Evolutionary conservation across 495 filamentous ascomycete species (phyloP).

Genomic region (Trichocladium uniseriatum): DNA sequence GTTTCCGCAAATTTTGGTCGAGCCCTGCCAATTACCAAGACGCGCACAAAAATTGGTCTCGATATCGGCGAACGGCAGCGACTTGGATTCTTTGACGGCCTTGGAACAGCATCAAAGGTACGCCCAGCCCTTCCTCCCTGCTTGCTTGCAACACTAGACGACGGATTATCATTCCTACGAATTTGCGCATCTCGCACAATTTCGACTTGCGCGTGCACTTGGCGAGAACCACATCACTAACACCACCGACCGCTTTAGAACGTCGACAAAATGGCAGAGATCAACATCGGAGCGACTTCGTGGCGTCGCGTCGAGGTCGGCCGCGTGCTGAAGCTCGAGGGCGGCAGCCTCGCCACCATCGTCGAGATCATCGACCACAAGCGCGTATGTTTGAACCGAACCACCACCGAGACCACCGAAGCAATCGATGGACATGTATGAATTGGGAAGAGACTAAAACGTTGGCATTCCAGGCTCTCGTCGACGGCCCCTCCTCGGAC

Average conservation of each 20-base stretch:
- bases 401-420: conserved; percentile 1
- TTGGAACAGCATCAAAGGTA: conserved; percentile 29
- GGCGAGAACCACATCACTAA: conserved; percentile 17
- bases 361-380: conserved; percentile 99
- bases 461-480: conserved; percentile 60
- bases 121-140: conserved; percentile 14
- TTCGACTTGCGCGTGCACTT: conserved; percentile 5
- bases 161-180: conserved; percentile 4
- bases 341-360: conserved; percentile 80
- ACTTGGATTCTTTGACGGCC: conserved; percentile 31
- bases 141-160: conserved; percentile 7
- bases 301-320: conserved; percentile 96
- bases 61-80: conserved; percentile 28
- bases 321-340: conserved; percentile 71
- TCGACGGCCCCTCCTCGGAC: conserved; percentile 83
- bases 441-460: conserved; percentile 23
- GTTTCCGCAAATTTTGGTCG: conserved; percentile 27
- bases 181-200: conserved; percentile 13
- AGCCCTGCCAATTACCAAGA: conserved; percentile 31
- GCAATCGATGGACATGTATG: conserved; percentile 4
- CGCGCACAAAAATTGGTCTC: conserved; percentile 31
- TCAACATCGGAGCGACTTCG: conserved; percentile 27
- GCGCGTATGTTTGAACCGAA: conserved; percentile 63
- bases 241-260: conserved; percentile 14
- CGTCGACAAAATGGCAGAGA: conserved; percentile 29